Percentiles rank a stretch among this genome's conserved stretches.
Evolutionary conservation across 441 rosid genomes (phyloP).

Genomic region (Pelargonium australe): DNA sequence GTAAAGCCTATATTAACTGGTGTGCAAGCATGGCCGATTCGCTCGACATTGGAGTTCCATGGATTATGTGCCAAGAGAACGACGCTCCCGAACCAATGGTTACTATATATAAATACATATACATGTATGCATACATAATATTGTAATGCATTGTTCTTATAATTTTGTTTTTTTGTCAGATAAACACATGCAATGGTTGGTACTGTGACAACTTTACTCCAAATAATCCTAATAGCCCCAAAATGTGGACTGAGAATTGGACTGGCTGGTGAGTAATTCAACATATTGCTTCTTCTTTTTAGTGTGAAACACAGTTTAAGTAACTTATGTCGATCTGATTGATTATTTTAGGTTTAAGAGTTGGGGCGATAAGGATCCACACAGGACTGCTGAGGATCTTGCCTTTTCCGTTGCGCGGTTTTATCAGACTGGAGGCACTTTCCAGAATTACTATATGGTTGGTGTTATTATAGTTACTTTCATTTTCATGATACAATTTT

Average conservation of each 20-base stretch:
- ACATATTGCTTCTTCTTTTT: not conserved
- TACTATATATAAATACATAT: too few species aligned
- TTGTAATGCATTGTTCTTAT: not conserved
- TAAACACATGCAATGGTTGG: constrained; percentile 44
- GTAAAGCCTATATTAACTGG: constrained; percentile 36
- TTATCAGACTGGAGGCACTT: constrained; percentile 27
- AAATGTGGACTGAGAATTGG: constrained; percentile 51
- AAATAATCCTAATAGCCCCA: constrained; percentile 32
- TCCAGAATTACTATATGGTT: constrained; percentile 33
- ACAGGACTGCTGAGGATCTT: constrained; percentile 46
- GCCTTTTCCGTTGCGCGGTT: constrained; percentile 39
- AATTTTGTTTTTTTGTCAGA: constrained; percentile 15
- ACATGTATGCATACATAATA: too few species aligned
- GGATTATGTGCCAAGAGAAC: constrained; percentile 47
- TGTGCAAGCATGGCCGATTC: constrained; percentile 43
- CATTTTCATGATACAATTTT: not conserved
- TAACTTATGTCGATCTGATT: not conserved
- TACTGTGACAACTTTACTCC: constrained; percentile 37
- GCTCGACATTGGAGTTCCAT: constrained; percentile 43
- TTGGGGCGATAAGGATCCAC: constrained; percentile 48
- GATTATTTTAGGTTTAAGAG: constrained; percentile 27
- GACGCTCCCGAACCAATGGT: constrained; percentile 33
- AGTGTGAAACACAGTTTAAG: not conserved
- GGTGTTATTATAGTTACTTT: not conserved
- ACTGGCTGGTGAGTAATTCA: constrained; percentile 36